Base-by-base conservation (phyloP, 441 rosid genomes). In the Euphorbia schlechtendalii region DNA sequence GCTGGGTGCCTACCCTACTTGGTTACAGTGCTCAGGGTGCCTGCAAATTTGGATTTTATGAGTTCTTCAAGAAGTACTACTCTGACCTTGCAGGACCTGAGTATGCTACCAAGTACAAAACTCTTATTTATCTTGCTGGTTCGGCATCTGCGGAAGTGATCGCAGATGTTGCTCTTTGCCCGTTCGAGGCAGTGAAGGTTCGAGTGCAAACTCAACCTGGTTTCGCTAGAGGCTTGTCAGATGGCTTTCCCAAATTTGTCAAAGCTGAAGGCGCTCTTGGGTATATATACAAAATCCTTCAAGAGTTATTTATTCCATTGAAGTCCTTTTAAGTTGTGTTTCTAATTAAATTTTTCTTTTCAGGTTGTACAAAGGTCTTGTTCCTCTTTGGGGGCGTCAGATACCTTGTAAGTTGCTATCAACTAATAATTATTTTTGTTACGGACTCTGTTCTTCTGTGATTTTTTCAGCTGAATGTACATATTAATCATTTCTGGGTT, bases 1-100 rank as follows among this genome's bases (percentile, higher is more conserved):
- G 99, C 38, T 95, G 98, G 99, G 98, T 95, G 51, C 99, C 99
- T 67, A 91, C 99, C 52, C 78, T 95, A 34, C 81, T 91, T 69
- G 99, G 99, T 68, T 95, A 91, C 82, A 91, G 99, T 76, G 97
- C 97, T 59, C 99, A 95, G 74, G 99, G 99, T 38, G 99, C 99
- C 41, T 88, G 99, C 90, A 95, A 95, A 84, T 95, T 85, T 71
- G 99, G 99, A 30, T 95, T 91, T 75, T 95, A 95, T 48, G 98
- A 95, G 88, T 95, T 81, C 69, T 95, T 95, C 77, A 95, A 95
- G 88, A 95, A 95, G 75, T 80, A 82, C 43, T 95, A 95, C 74
- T 76, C 97, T 43, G 99, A 91, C 66, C 69, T 95, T 71, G 99
- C 93, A 67, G 99, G 99, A 64, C 99, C 99, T 36, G 97, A 95